Percentiles rank a stretch among this genome's conserved stretches.
Conservation (phyloP, 805 yeast genomes). For the fission yeast (Schizosaccharomyces pombe) region DNA sequence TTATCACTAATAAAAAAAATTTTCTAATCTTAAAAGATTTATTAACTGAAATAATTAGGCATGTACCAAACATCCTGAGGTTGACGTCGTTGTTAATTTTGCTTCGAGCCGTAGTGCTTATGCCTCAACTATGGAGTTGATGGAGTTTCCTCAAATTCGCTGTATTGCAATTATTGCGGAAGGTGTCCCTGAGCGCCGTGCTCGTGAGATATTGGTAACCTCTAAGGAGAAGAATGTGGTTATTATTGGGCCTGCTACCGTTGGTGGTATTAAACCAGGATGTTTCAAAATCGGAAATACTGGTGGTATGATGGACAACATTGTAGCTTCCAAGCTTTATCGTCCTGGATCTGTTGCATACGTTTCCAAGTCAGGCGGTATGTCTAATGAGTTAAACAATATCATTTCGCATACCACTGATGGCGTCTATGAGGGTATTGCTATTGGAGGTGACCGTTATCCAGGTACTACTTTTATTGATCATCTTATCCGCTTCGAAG, state of each 20-base stretch:
- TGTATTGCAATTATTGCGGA: constrained; percentile 25
- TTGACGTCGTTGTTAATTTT: constrained; percentile 25
- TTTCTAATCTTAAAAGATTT: no score
- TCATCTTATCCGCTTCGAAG: constrained; percentile 40
- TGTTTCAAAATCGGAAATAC: constrained; percentile 27
- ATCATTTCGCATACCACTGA: constrained; percentile 23
- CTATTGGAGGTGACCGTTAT: constrained; percentile 54
- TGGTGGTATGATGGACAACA: constrained; percentile 29
- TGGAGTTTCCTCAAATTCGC: constrained; percentile 23
- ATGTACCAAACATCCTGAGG: constrained; percentile 23
- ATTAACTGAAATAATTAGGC: no score
- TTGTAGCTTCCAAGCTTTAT: constrained; percentile 25
- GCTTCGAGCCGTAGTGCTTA: constrained; percentile 25
- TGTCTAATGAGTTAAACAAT: constrained; percentile 27
- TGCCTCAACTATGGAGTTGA: constrained; percentile 25
- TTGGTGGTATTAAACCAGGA: constrained; percentile 27
- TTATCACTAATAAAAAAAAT: no score
- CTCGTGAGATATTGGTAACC: constrained; percentile 23
- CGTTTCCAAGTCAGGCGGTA: constrained; percentile 26
- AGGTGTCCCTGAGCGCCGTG: constrained; percentile 28
- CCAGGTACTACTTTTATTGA: constrained; percentile 52
- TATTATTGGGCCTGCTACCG: constrained; percentile 27
- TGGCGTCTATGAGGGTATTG: constrained; percentile 33
- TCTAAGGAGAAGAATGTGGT: constrained; percentile 24
- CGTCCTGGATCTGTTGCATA: constrained; percentile 26